These are phyloP conservation scores for Teratosphaeria pseudoeucalypti DNA, from an alignment of 2,329 filamentous ascomycete species.

Conservation along the genomic window DNA sequence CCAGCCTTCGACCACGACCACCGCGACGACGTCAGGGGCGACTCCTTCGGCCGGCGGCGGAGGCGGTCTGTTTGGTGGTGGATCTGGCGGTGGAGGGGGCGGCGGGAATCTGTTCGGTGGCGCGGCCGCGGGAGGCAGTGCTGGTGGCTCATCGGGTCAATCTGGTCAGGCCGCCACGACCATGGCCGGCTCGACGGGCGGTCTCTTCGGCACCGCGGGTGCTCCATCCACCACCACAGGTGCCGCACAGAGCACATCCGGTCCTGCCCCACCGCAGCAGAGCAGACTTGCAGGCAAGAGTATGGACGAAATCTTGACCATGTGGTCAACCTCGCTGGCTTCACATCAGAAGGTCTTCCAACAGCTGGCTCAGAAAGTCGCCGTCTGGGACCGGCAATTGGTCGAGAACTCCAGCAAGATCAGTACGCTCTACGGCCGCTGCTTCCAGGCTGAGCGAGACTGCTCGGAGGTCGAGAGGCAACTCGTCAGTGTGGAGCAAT, in stretches of 20 bases:
- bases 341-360: slow-evolving; percentile 98
- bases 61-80: slow-evolving; percentile 1
- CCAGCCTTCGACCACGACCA: slow-evolving; percentile 6
- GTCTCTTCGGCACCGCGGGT: slow-evolving; percentile 5
- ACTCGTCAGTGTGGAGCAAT: slow-evolving; percentile 75
- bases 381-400: slow-evolving; percentile 81
- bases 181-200: slow-evolving; percentile 2
- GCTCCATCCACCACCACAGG: background rate
- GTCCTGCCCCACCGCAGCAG: slow-evolving; percentile 66
- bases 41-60: slow-evolving; percentile 1
- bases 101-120: background rate
- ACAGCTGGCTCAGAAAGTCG: slow-evolving; percentile 74
- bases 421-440: slow-evolving; percentile 80
- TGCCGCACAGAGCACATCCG: slow-evolving; percentile 44
- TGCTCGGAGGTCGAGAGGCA: slow-evolving; percentile 91
- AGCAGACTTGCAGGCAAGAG: slow-evolving; percentile 95
- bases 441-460: slow-evolving; percentile 86
- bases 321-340: slow-evolving; percentile 88
- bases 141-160: background rate
- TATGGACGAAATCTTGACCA: slow-evolving; percentile 96
- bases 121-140: background rate
- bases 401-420: slow-evolving; percentile 95
- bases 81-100: background rate
- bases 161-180: background rate
- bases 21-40: slow-evolving; percentile 1